These are phyloP conservation scores for Aphanomyces invadans DNA, from an alignment of 352 stramenopile genomes.

Conservation along the genomic window DNA sequence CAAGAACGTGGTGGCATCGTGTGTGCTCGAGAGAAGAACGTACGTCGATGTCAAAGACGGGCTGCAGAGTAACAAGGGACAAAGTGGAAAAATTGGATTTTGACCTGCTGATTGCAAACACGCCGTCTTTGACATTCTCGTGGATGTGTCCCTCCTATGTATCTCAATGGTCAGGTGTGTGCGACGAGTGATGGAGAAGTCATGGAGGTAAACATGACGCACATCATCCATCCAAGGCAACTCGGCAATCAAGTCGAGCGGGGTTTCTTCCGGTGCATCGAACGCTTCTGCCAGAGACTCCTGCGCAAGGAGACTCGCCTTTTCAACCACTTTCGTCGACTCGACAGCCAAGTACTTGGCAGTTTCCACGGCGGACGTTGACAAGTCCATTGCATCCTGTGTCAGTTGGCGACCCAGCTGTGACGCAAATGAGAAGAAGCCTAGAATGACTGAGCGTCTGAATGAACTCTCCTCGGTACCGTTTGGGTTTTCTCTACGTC, in stretches of 20 bases:
- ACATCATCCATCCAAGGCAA: constrained; percentile 20
- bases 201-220: neutral
- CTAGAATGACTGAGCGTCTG: neutral
- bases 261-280: neutral
- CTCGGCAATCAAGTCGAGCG: neutral
- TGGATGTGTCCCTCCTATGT: constrained; percentile 6
- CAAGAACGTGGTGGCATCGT: too few relatives aligned
- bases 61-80: neutral
- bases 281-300: constrained; percentile 1
- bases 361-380: constrained; percentile 15
- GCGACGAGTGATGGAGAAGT: neutral
- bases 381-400: constrained; percentile 23
- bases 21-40: too few relatives aligned
- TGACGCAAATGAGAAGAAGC: constrained; percentile 24
- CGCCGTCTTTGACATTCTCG: constrained; percentile 10
- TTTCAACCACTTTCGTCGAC: constrained; percentile 15
- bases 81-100: constrained; percentile 7
- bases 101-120: constrained; percentile 14
- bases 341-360: constrained; percentile 20
- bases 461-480: neutral
- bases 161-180: too few relatives aligned
- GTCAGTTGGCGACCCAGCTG: constrained; percentile 18
- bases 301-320: constrained; percentile 17
- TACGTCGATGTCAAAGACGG: constrained; percentile 24
- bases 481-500: neutral